Evolutionary conservation across 345 rosid species (phyloP).

Genomic region (Balakata baccata): DNA sequence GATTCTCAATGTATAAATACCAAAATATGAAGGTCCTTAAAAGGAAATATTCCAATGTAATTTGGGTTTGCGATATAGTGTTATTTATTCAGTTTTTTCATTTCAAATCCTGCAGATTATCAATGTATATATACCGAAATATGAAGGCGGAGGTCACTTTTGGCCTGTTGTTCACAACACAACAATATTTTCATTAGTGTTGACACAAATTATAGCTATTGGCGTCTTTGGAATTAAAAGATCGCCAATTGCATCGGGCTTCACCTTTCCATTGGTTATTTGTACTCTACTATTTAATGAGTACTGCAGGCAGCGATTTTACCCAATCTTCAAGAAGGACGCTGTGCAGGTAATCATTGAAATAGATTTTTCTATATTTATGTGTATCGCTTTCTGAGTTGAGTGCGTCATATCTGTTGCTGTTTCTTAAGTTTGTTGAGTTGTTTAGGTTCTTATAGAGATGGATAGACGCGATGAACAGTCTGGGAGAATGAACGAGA

Average conservation of each 20-base stretch:
- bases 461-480: slow-evolving; percentile 79
- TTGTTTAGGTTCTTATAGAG: slow-evolving; percentile 58
- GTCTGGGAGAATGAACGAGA: slow-evolving; percentile 52
- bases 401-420: too few species aligned
- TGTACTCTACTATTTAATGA: slow-evolving; percentile 71
- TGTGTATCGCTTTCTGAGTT: slow-evolving; percentile 4
- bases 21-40: neutral
- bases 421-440: slow-evolving; percentile 19
- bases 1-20: neutral
- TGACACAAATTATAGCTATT: slow-evolving; percentile 77
- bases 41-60: neutral
- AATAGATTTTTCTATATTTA: neutral
- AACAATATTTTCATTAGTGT: slow-evolving; percentile 76
- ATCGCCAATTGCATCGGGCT: slow-evolving; percentile 67
- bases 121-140: slow-evolving; percentile 63
- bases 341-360: slow-evolving; percentile 57
- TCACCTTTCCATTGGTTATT: slow-evolving; percentile 68
- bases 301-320: slow-evolving; percentile 78
- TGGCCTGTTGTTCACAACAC: slow-evolving; percentile 90
- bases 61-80: neutral
- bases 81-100: neutral
- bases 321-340: slow-evolving; percentile 53
- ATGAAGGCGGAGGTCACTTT: slow-evolving; percentile 77
- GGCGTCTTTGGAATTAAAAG: slow-evolving; percentile 76
- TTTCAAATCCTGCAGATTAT: slow-evolving; percentile 50